Conservation (phyloP, 78 protist genomes). For the Dictyostelium capitatum region DNA sequence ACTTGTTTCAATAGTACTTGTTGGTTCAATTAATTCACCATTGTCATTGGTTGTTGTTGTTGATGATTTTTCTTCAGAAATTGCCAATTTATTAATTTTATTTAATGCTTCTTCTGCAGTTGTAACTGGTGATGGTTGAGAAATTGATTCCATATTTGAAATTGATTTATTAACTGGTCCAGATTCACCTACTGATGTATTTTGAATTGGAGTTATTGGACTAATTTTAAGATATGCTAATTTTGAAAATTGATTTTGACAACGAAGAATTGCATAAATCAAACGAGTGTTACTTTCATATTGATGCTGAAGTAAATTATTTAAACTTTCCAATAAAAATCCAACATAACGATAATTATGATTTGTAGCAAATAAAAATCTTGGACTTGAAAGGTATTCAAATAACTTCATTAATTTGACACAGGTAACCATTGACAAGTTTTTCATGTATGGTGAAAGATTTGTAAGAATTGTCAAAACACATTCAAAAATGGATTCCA, state of each 20-base stretch:
- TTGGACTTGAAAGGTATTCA: conserved; percentile 58
- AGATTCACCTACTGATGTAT: background rate
- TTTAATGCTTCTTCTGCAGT: background rate
- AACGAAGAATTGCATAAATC: conserved; percentile 81
- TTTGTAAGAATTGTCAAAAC: conserved; percentile 83
- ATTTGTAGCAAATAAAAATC: conserved; percentile 51
- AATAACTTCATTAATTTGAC: conserved; percentile 83
- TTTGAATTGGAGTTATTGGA: background rate
- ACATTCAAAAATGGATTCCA: conserved; percentile 76
- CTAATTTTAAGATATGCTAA: conserved; percentile 61
- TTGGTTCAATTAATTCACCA: background rate
- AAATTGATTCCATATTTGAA: background rate
- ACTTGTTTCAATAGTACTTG: background rate
- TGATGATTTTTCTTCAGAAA: conserved; percentile 18
- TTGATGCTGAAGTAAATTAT: conserved; percentile 88
- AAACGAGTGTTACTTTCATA: conserved; percentile 88
- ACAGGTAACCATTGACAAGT: conserved; percentile 81
- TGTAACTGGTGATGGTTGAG: conserved; percentile 15
- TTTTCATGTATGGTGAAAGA: conserved; percentile 89
- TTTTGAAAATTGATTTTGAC: conserved; percentile 65
- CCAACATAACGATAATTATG: conserved; percentile 76
- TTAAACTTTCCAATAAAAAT: conserved; percentile 82
- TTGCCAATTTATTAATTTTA: background rate
- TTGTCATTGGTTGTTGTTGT: background rate
- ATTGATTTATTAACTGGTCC: background rate